Base-by-base conservation (phyloP, 2,329 filamentous ascomycete genomes). In the Metarhizium humberi region DNA sequence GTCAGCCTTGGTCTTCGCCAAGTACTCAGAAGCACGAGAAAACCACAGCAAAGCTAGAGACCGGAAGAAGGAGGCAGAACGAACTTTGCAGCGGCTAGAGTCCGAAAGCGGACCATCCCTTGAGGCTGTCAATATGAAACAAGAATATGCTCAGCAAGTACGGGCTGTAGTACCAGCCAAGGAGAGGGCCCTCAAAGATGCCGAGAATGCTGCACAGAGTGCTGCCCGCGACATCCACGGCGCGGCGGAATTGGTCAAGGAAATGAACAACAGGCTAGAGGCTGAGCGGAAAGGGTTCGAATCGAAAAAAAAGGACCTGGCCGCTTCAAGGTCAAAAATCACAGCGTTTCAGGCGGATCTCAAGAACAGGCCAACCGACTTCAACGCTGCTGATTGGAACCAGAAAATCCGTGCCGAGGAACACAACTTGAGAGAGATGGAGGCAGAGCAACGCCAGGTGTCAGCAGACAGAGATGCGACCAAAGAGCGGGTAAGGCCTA, bases 311-410 rank as follows among this genome's bases (percentile, higher is more conserved):
- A 72, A 76, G 47, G 80, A 84, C 6, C 59, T 80, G 0, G 68
- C 68, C 14, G 69, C 72, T 25, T 71, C 79, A n/a, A 76, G 78
- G 50, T 75, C 77, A 47, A 78, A 72, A 30, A 84, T 95, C 50
- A 80, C 77, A 3, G 73, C 74, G 6, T 71, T 92, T n/a, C 78
- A 87, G 64, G 82, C 79, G 5, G 78, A 81, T 57, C 70, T 84
- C 60, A 79, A 84, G 56, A 80, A 85, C 47, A 76, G 77, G 13
- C 84, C 86, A 0, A 74, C 79, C 0, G 79, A 85, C 6, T 90
- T 94, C 64, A 84, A 94, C 64, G 70, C 82, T 10, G 74, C 78
- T 5, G 81, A 81, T 4, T 92, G 84, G 73, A 94, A 92, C 60
- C 79, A 83, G 53, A 81, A 81, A 59, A 86, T 91, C 68, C 80